A percentile compares a stretch with the other conserved stretches of the same genome.
Evolutionary conservation across 164 flowering plant species (phyloP).

Genomic region (Taxillus chinensis): DNA sequence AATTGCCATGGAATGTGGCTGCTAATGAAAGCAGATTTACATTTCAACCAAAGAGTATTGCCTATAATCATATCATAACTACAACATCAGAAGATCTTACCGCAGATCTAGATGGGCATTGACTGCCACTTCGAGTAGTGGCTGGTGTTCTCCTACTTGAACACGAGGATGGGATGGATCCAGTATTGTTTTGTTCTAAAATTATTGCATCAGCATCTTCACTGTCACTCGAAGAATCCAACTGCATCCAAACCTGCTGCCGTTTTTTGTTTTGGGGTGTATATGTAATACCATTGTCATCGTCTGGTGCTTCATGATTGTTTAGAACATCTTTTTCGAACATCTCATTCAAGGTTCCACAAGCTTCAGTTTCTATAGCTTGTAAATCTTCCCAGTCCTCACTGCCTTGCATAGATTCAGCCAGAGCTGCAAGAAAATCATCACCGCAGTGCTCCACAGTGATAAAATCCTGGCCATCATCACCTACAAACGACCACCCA

Average conservation of each 20-base stretch:
- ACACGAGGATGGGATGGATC: conserved; percentile 7
- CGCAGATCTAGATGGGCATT: conserved; percentile 17
- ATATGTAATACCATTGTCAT: conserved; percentile 2
- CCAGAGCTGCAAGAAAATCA: conserved; percentile 75
- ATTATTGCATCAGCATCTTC: conserved; percentile 28
- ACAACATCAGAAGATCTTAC: conserved; percentile 17
- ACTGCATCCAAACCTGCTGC: conserved; percentile 16
- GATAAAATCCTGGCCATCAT: conserved; percentile 79
- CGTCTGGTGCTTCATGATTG: conserved; percentile 14
- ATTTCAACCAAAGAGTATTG: too few species aligned
- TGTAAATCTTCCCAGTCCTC: conserved; percentile 98
- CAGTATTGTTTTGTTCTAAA: conserved; percentile 5
- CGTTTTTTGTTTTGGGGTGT: conserved; percentile 18
- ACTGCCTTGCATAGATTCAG: conserved; percentile 53
- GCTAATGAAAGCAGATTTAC: too few species aligned
- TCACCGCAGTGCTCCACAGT: conserved; percentile 93
- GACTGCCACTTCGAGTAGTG: conserved; percentile 10
- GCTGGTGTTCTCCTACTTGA: conserved; percentile 8
- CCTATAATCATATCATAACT: too few species aligned
- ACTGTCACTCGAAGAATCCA: conserved; percentile 53
- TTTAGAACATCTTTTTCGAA: conserved; percentile 26
- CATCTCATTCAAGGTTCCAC: conserved; percentile 53
- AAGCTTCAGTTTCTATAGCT: conserved; percentile 70
- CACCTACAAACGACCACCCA: conserved; percentile 58
- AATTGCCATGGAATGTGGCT: too few species aligned